A percentile compares a stretch with the other conserved stretches of the same genome.
phyloP scores from a whole-genome alignment of 2,329 filamentous ascomycete species.

The Diplodia scrobiculata region DNA sequence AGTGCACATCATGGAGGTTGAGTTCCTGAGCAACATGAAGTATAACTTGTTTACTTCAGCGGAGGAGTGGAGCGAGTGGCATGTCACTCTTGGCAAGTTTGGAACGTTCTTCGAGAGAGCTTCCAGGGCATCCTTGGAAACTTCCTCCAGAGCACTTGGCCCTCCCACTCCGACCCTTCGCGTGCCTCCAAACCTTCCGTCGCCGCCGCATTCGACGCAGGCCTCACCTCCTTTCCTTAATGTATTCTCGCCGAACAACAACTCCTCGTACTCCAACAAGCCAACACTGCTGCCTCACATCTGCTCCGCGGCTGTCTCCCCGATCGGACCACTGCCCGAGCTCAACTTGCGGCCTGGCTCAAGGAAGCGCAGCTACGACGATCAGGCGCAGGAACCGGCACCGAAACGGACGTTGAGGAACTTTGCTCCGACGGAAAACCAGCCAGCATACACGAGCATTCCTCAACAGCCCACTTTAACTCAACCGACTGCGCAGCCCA shows the following conservation, averaged over 20 bases:
- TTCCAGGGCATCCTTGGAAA: constrained; percentile 51
- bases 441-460: constrained; percentile 29
- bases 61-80: constrained; percentile 84
- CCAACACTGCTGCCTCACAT: constrained; percentile 46
- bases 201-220: constrained; percentile 55
- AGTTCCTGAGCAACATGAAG: constrained; percentile 97
- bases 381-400: constrained; percentile 57
- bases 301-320: constrained; percentile 49
- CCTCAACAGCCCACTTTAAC: constrained; percentile 30
- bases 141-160: constrained; percentile 42
- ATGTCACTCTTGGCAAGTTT: constrained; percentile 78
- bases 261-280: constrained; percentile 45
- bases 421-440: constrained; percentile 23
- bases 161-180: constrained; percentile 42
- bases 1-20: constrained; percentile 99
- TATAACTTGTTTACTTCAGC: constrained; percentile 88
- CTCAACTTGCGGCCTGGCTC: constrained; percentile 42
- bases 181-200: constrained; percentile 53
- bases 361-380: constrained; percentile 63
- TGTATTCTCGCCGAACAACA: constrained; percentile 50
- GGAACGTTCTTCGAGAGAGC: constrained; percentile 79
- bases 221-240: constrained; percentile 53
- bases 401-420: constrained; percentile 51
- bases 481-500: constrained; percentile 38
- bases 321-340: constrained; percentile 48